Evolutionary conservation across 345 rosid genomes (phyloP).

Genomic region (Pseudoturritis turrita): DNA sequence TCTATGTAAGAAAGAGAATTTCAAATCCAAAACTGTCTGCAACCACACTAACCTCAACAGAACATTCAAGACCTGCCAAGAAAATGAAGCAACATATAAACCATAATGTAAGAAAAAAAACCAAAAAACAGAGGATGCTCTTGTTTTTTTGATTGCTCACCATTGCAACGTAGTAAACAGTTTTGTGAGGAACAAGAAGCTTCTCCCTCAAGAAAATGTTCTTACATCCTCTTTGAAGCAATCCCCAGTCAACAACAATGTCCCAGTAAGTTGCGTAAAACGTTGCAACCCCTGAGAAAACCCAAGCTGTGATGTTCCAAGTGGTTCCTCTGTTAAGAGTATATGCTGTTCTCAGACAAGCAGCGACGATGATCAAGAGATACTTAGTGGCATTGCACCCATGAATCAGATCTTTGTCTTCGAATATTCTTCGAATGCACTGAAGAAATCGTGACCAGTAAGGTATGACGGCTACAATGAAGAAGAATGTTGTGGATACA

Average conservation of each 20-base stretch:
- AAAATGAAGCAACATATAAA: background rate
- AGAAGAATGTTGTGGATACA: constrained; percentile 39
- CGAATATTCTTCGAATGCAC: constrained; percentile 57
- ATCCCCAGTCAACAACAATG: constrained; percentile 66
- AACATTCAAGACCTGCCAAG: constrained; percentile 42
- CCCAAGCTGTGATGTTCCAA: constrained; percentile 45
- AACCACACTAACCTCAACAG: constrained; percentile 67
- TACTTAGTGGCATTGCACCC: constrained; percentile 55
- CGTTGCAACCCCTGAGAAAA: constrained; percentile 49
- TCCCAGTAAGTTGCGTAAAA: constrained; percentile 57
- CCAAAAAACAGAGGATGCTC: background rate
- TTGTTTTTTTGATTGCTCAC: constrained; percentile 28
- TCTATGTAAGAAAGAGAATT: constrained; percentile 31
- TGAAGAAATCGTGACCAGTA: constrained; percentile 52
- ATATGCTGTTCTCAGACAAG: constrained; percentile 54
- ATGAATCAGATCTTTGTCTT: constrained; percentile 47
- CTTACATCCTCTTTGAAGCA: constrained; percentile 47
- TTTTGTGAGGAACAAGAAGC: constrained; percentile 51
- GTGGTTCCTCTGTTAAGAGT: constrained; percentile 24
- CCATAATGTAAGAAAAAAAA: background rate
- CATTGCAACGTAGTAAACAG: constrained; percentile 50
- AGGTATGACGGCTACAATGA: constrained; percentile 57
- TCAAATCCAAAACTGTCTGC: constrained; percentile 47
- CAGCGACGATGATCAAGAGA: constrained; percentile 53
- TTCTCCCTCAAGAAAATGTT: constrained; percentile 66